Conservation (phyloP, 2,329 filamentous ascomycete species). For the Clarireedia sp. region DNA sequence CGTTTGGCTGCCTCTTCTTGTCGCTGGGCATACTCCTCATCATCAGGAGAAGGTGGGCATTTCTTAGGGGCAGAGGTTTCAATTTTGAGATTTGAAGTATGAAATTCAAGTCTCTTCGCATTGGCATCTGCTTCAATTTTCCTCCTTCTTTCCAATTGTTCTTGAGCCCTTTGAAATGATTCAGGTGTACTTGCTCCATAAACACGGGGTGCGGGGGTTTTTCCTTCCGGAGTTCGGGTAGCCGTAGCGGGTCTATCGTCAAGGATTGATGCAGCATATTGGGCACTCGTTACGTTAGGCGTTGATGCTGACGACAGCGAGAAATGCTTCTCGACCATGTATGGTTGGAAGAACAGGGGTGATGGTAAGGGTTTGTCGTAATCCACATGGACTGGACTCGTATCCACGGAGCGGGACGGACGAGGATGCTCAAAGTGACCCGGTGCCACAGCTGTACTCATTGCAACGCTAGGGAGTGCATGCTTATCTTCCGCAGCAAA, state of each 20-base stretch:
- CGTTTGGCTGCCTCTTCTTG: conserved; percentile 19
- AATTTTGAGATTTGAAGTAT: conserved; percentile 1
- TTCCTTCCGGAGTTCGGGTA: conserved; percentile 36
- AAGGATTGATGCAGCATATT: conserved; percentile 29
- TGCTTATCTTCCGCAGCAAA: conserved; percentile 57
- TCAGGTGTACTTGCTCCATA: conserved; percentile 35
- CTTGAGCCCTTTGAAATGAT: conserved; percentile 33
- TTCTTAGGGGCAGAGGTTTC: conserved; percentile 11
- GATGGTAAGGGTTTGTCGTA: conserved; percentile 23
- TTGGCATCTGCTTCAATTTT: conserved; percentile 31
- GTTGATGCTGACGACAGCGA: conserved; percentile 20
- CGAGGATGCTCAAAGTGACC: conserved; percentile 37
- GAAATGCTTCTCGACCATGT: conserved; percentile 20
- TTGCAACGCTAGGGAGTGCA: conserved; percentile 52
- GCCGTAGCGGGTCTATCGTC: conserved; percentile 43
- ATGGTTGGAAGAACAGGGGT: conserved; percentile 26
- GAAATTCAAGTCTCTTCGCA: conserved; percentile 24
- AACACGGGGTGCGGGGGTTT: conserved; percentile 30
- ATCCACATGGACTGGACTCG: conserved; percentile 15
- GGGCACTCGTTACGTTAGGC: conserved; percentile 19
- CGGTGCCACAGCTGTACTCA: conserved; percentile 54
- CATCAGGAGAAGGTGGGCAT: conserved; percentile 41
- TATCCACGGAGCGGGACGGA: conserved; percentile 19
- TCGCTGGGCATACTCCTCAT: conserved; percentile 30
- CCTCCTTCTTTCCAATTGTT: conserved; percentile 26